These are phyloP conservation scores for Aspergillus tamarii DNA, from an alignment of 2,329 filamentous ascomycete genomes.

Conservation along the genomic window DNA sequence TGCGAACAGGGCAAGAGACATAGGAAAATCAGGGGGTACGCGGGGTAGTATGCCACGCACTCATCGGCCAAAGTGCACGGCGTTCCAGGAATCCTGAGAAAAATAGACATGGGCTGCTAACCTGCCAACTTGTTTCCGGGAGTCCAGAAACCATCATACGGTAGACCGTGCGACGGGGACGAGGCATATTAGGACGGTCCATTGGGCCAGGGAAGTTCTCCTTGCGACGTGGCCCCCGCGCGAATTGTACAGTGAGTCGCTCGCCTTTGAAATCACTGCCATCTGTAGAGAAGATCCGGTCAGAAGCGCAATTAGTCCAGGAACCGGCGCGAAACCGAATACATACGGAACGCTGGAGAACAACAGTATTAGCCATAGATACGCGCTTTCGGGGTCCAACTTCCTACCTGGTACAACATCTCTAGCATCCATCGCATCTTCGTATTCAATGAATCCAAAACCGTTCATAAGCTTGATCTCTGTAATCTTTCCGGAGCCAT, in stretches of 20 bases:
- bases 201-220: constrained; percentile 65
- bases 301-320: constrained; percentile 46
- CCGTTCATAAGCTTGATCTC: constrained; percentile 99
- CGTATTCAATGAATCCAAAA: constrained; percentile 99
- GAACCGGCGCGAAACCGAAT: constrained; percentile 57
- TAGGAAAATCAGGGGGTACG: background rate
- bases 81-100: constrained; percentile 31
- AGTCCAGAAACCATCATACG: constrained; percentile 98
- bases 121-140: constrained; percentile 99
- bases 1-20: background rate
- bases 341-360: constrained; percentile 60
- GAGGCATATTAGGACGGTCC: constrained; percentile 67
- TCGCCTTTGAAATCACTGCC: constrained; percentile 98
- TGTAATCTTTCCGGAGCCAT: constrained; percentile 95
- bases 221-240: constrained; percentile 77
- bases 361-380: constrained; percentile 21
- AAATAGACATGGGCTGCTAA: constrained; percentile 65
- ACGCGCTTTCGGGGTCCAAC: constrained; percentile 14
- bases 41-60: constrained; percentile 11
- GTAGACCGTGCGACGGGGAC: constrained; percentile 90
- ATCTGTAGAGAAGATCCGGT: constrained; percentile 61
- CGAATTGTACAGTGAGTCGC: constrained; percentile 96
- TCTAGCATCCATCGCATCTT: constrained; percentile 95
- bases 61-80: constrained; percentile 19
- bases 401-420: constrained; percentile 94